Percentiles rank a stretch among this genome's conserved stretches.
phyloP scores from a whole-genome alignment of 2,329 filamentous ascomycete species.

The Rutstroemia sp. region DNA sequence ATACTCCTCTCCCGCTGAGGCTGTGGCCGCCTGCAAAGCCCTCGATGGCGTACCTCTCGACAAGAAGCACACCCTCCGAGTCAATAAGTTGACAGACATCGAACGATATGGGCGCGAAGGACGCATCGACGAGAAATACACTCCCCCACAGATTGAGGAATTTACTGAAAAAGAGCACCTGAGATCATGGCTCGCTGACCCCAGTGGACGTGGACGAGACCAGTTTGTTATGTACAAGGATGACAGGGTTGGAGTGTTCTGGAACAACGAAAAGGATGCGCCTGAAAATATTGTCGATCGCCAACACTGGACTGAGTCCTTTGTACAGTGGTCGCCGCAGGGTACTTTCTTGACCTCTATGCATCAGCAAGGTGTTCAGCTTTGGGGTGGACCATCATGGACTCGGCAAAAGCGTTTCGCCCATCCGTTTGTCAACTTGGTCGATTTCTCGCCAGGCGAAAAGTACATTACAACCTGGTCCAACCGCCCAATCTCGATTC shows the following conservation, averaged over 20 bases:
- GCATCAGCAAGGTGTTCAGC: constrained; percentile 91
- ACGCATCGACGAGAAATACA: constrained; percentile 85
- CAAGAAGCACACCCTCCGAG: constrained; percentile 89
- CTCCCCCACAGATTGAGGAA: constrained; percentile 69
- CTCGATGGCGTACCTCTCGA: constrained; percentile 84
- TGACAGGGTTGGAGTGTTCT: constrained; percentile 90
- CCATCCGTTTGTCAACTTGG: constrained; percentile 89
- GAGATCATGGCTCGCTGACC: constrained; percentile 85
- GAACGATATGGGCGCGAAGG: constrained; percentile 94
- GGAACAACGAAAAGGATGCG: constrained; percentile 92
- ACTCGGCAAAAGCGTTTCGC: constrained; percentile 86
- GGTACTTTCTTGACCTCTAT: constrained; percentile 93
- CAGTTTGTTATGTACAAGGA: constrained; percentile 93
- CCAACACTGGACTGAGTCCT: constrained; percentile 95
- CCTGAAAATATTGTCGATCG: constrained; percentile 88
- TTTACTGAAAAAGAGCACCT: constrained; percentile 93
- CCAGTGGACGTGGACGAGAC: constrained; percentile 72
- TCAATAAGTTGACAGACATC: constrained; percentile 98
- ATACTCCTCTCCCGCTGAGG: constrained; percentile 85
- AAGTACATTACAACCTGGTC: constrained; percentile 97
- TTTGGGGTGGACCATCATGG: constrained; percentile 92
- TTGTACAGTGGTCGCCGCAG: constrained; percentile 94
- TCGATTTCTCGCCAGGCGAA: constrained; percentile 91
- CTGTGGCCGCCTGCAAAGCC: constrained; percentile 78
- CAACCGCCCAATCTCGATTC: constrained; percentile 83